Evolutionary conservation across 163 green algal species (phyloP).

Genomic region (Scenedesmus sp.): DNA sequence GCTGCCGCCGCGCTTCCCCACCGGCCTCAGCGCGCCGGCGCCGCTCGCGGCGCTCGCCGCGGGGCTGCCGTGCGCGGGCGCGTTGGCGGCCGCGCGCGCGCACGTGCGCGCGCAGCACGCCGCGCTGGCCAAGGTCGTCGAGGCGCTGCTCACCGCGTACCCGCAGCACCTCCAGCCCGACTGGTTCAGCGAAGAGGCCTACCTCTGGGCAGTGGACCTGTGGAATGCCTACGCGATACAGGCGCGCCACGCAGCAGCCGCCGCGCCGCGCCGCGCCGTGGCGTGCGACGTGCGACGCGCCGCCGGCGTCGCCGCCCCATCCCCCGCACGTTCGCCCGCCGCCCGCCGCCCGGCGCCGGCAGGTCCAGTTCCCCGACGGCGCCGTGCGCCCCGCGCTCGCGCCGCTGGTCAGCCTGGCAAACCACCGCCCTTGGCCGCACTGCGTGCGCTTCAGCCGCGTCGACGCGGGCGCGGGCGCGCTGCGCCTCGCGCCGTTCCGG

Average conservation of each 20-base stretch:
- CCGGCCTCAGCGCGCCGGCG: constrained; percentile 45
- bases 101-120: constrained; percentile 58
- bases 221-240: constrained; percentile 72
- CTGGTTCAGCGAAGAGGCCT: constrained; percentile 58
- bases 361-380: constrained; percentile 62
- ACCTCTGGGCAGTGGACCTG: constrained; percentile 74
- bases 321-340: too few species aligned
- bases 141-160: constrained; percentile 58
- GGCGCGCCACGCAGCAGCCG: constrained; percentile 14
- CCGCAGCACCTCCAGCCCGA: constrained; percentile 49
- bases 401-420: constrained; percentile 73
- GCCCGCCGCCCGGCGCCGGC: too few species aligned
- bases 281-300: neutral
- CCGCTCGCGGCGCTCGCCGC: constrained; percentile 33
- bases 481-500: constrained; percentile 67
- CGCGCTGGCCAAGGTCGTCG: constrained; percentile 46
- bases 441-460: constrained; percentile 69
- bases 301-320: too few species aligned
- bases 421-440: constrained; percentile 78
- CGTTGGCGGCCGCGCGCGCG: constrained; percentile 47
- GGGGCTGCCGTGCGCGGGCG: constrained; percentile 25
- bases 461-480: constrained; percentile 41
- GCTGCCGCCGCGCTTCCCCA: constrained; percentile 33
- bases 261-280: neutral
- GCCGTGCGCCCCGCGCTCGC: constrained; percentile 54